These are phyloP conservation scores for Priceomyces medius DNA, from an alignment of 805 yeast species.

Conservation along the genomic window DNA sequence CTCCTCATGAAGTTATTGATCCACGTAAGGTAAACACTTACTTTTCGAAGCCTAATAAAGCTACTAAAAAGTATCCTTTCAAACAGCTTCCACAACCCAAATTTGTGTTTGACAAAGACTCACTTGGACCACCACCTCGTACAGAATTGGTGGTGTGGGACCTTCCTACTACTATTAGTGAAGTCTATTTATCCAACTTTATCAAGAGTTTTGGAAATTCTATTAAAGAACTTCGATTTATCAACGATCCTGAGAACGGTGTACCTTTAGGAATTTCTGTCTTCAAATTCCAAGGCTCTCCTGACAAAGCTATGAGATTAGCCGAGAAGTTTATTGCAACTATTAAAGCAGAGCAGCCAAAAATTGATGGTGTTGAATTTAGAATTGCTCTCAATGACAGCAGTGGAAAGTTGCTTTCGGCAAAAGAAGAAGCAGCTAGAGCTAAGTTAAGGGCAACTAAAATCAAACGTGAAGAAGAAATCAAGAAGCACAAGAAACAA, in stretches of 20 bases:
- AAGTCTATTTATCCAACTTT: slow-evolving; percentile 46
- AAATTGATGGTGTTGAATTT: slow-evolving; percentile 53
- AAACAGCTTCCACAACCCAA: slow-evolving; percentile 43
- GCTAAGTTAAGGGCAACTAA: slow-evolving; percentile 24
- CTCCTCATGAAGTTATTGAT: slow-evolving; percentile 26
- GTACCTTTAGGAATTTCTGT: slow-evolving; percentile 74
- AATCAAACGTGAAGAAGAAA: slow-evolving; percentile 32
- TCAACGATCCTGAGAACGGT: slow-evolving; percentile 72
- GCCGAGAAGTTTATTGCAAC: slow-evolving; percentile 32
- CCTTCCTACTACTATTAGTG: slow-evolving; percentile 53
- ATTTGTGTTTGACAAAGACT: slow-evolving; percentile 61
- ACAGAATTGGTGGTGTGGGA: slow-evolving; percentile 70
- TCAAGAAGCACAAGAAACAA: slow-evolving; percentile 25
- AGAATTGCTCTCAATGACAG: slow-evolving; percentile 53
- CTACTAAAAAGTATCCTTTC: slow-evolving; percentile 40
- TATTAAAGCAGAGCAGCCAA: slow-evolving; percentile 30
- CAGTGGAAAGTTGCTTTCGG: slow-evolving; percentile 36
- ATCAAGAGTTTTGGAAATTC: slow-evolving; percentile 61
- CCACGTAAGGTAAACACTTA: slow-evolving; percentile 41
- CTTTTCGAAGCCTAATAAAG: slow-evolving; percentile 37
- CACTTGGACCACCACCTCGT: slow-evolving; percentile 73
- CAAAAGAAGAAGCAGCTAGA: slow-evolving; percentile 36
- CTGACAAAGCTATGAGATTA: slow-evolving; percentile 43
- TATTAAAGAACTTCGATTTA: slow-evolving; percentile 54
- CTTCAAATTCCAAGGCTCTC: slow-evolving; percentile 57